Evolutionary conservation across 257 asterid species (phyloP), one percentile per base, ranked within the genome.

Genomic region (Cynanchum wilfordii): DNA sequence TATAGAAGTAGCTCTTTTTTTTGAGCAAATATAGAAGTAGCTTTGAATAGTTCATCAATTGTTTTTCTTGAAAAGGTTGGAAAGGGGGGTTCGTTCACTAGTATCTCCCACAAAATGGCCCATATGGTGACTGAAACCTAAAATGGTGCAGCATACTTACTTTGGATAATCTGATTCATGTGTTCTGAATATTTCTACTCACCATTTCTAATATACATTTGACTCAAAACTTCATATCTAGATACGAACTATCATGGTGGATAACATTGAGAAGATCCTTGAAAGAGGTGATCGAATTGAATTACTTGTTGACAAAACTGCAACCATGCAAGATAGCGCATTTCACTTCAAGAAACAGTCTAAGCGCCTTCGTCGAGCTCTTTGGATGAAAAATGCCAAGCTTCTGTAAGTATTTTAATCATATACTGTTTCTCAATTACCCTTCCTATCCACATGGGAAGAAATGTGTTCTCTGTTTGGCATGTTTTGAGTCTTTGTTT

Each of bases 321-420:
- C 95, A 71, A 90, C 99, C 57, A 95, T 95, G 99, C 99, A 95
- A 88, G 98, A 95, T 81, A 92, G 84, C 74, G 82, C 98, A 60
- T 95, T 95, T 83, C 99, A 95, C 88, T 95, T 95, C 86, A 89
- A 89, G 82, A 95, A 92, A 79, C 99, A 95, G 82, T 95, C 99
- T 2, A 95, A 95, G 86, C 96, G 92, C 66, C 98, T 95, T 42
- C 92, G 88, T 56, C 88, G 84, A 79, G 96, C 99, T 79, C 82
- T 92, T 68, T 95, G 99, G 99, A 90, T 92, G 96, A 95, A 95
- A 88, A 95, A 95, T 75, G 98, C 97, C 72, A 95, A 95, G 80
- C 96, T 95, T 70, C 68, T 92, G 99, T 95, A 82, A 92, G 98
- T 85, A 44, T 70, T 75, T 50, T 74, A 19, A 36, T 66, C 57